Evolutionary conservation across 1,284 basidiomycete genomes (phyloP), one percentile per base, ranked within the genome.

Genomic region (Ceratobasidium sp.): DNA sequence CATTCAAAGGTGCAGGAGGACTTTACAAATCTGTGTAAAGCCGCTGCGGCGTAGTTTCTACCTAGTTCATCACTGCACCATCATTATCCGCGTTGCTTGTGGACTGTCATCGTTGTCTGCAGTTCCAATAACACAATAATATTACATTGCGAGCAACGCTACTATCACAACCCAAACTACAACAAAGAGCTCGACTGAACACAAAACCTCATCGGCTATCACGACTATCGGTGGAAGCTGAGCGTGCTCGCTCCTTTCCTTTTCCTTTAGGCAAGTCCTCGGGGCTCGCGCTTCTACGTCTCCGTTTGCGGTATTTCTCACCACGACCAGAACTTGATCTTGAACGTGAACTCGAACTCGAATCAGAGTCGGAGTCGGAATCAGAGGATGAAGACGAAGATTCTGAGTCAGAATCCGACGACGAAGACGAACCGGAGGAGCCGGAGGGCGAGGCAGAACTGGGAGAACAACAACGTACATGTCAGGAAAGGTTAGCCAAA

Each of bases 1-100:
- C 95, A 97, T 87, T 92, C 92, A 26, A 88, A 86, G 84, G 91
- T 90, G n/a, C 33, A 39, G 18, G 28, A 73, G 9, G 51, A 64
- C 55, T 72, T 10, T 40, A 44, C 20, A 3, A 23, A 63, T 5
- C 6, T 73, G 26, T 73, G 71, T 60, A n/a, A n/a, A n/a, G n/a
- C n/a, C n/a, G n/a, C n/a, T n/a, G n/a, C n/a, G n/a, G n/a, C n/a
- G n/a, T n/a, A n/a, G n/a, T n/a, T n/a, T n/a, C n/a, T n/a, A n/a
- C n/a, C n/a, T n/a, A n/a, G n/a, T n/a, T n/a, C n/a, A n/a, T n/a
- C n/a, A n/a, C n/a, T n/a, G n/a, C n/a, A n/a, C n/a, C n/a, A n/a
- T n/a, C n/a, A n/a, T n/a, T n/a, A n/a, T n/a, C n/a, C n/a, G n/a
- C n/a, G n/a, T n/a, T n/a, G n/a, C n/a, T n/a, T n/a, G n/a, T n/a